phyloP scores from a whole-genome alignment of 1,284 basidiomycete species.

The Cystobasidiaceae sp. region DNA sequence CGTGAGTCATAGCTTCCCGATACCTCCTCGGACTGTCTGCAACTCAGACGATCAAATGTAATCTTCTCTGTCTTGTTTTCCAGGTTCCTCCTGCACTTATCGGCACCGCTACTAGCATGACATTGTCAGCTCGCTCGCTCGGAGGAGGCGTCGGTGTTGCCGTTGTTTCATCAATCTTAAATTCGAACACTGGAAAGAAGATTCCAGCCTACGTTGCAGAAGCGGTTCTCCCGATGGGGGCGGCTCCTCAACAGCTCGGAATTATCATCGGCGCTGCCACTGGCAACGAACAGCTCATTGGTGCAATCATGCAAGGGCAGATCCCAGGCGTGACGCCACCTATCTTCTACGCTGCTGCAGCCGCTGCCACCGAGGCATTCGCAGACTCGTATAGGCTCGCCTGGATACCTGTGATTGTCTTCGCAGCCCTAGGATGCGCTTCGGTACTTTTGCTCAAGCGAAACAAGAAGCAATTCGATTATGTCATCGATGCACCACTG shows the following conservation, averaged over 20 bases:
- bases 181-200: slow-evolving; percentile 6
- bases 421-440: neutral
- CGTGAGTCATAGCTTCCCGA: neutral
- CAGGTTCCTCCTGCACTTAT: slow-evolving; percentile 11
- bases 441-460: slow-evolving; percentile 12
- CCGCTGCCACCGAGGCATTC: slow-evolving; percentile 14
- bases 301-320: slow-evolving; percentile 18
- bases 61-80: neutral
- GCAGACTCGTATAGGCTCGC: slow-evolving; percentile 8
- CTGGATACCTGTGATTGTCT: slow-evolving; percentile 16
- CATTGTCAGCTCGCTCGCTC: slow-evolving; percentile 8
- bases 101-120: slow-evolving; percentile 8
- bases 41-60: neutral
- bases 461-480: slow-evolving; percentile 19
- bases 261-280: slow-evolving; percentile 18
- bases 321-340: slow-evolving; percentile 15
- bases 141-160: slow-evolving; percentile 13
- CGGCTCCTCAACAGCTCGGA: slow-evolving; percentile 11
- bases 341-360: slow-evolving; percentile 1
- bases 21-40: neutral
- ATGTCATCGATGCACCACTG: slow-evolving; percentile 12
- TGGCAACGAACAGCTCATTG: slow-evolving; percentile 11
- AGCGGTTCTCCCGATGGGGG: slow-evolving; percentile 7
- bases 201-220: slow-evolving; percentile 1
- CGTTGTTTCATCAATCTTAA: slow-evolving; percentile 4